phyloP scores from a whole-genome alignment of 306 rosid genomes.

The Delonix regia region DNA sequence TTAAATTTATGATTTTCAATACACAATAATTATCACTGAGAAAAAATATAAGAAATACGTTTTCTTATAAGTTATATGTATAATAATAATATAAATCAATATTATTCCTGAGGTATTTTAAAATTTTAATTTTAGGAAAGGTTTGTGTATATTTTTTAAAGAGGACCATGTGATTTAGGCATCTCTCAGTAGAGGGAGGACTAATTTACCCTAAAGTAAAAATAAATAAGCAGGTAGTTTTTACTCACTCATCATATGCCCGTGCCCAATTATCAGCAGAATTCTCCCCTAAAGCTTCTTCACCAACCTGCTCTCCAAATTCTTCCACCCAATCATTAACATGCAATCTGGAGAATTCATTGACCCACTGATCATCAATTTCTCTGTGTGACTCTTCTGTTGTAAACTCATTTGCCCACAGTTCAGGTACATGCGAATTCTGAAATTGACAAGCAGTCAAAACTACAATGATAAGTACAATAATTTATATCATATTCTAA shows the following conservation, averaged over 20 bases:
- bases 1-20: too few species aligned
- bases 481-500: constrained; percentile 11
- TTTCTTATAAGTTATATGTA: neutral
- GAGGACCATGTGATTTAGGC: neutral
- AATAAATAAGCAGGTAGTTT: neutral
- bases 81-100: neutral
- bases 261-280: constrained; percentile 81
- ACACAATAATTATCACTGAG: neutral
- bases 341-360: constrained; percentile 88
- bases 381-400: constrained; percentile 48
- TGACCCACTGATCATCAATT: constrained; percentile 84
- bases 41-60: neutral
- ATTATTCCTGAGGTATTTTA: neutral
- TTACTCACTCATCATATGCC: constrained; percentile 87
- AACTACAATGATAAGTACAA: constrained; percentile 16
- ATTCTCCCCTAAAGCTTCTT: constrained; percentile 66
- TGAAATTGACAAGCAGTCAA: constrained; percentile 48
- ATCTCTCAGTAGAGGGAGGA: neutral
- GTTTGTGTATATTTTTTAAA: neutral
- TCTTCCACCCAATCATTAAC: constrained; percentile 93
- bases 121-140: too few species aligned
- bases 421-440: constrained; percentile 66
- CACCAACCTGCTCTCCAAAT: constrained; percentile 80
- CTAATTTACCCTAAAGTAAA: neutral
- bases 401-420: constrained; percentile 88